Conservation (phyloP, 1,139 yeast genomes). For the Hemisphaericaspora lyxosophila region DNA sequence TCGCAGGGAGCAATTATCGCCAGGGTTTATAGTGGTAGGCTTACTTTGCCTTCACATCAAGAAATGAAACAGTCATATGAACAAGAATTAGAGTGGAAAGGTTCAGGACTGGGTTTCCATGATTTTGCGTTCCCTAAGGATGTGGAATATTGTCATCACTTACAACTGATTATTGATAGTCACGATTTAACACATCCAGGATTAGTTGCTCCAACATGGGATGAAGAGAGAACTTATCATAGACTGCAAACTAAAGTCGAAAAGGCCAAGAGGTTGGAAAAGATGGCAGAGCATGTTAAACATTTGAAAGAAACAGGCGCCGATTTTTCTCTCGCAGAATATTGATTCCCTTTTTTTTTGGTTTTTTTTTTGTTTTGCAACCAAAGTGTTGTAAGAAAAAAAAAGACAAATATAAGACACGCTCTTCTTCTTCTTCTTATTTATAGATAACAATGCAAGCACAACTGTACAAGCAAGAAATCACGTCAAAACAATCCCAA, state of each 20-base stretch:
- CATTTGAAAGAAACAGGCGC: constrained; percentile 20
- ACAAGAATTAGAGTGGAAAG: constrained; percentile 22
- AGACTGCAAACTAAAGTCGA: constrained; percentile 18
- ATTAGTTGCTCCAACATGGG: constrained; percentile 28
- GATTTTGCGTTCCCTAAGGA: constrained; percentile 30
- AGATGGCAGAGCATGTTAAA: constrained; percentile 21
- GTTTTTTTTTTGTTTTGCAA: constrained; percentile 5
- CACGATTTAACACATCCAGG: constrained; percentile 20
- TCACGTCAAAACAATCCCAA: constrained; percentile 33
- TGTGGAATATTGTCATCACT: constrained; percentile 27
- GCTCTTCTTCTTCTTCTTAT: neutral
- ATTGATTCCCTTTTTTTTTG: neutral
- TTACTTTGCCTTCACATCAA: constrained; percentile 31
- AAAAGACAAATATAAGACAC: neutral
- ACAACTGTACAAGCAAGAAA: constrained; percentile 16
- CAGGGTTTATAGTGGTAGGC: constrained; percentile 41
- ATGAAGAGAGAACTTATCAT: constrained; percentile 17
- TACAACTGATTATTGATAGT: constrained; percentile 22
- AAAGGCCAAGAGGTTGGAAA: constrained; percentile 22
- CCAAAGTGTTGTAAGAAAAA: constrained; percentile 4
- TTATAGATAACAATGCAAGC: constrained; percentile 10
- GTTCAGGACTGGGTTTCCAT: constrained; percentile 28
- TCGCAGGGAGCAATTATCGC: constrained; percentile 47
- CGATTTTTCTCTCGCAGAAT: constrained; percentile 8
- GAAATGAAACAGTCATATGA: constrained; percentile 29